Evolutionary conservation across 2,329 filamentous ascomycete species (phyloP).

Genomic region (Arthrinium phaeospermum): DNA sequence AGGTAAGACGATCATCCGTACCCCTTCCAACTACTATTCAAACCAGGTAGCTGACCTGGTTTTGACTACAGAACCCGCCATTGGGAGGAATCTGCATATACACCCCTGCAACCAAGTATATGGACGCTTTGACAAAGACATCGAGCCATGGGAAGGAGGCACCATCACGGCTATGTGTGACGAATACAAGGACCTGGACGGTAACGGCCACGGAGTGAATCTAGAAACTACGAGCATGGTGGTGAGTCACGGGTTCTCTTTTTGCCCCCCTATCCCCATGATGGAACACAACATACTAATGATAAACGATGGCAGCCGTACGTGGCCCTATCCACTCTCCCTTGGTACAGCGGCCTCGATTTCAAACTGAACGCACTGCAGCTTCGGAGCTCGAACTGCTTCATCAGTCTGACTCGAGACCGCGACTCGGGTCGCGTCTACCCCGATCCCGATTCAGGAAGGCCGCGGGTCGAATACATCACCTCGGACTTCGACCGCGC

Average conservation of each 20-base stretch:
- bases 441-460: constrained; percentile 70
- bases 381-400: constrained; percentile 71
- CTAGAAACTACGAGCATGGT: constrained; percentile 78
- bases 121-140: constrained; percentile 72
- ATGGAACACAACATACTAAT: constrained; percentile 20
- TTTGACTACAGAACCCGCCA: constrained; percentile 64
- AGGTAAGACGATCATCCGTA: constrained; percentile 50
- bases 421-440: constrained; percentile 77
- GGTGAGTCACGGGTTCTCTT: constrained; percentile 41
- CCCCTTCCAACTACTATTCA: background rate
- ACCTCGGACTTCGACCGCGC: constrained; percentile 73
- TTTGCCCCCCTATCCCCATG: too few relatives aligned
- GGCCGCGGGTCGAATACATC: constrained; percentile 71
- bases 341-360: constrained; percentile 72
- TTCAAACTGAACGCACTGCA: constrained; percentile 75
- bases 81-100: constrained; percentile 81
- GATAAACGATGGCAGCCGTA: constrained; percentile 59
- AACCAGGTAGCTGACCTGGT: constrained; percentile 29
- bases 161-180: constrained; percentile 81
- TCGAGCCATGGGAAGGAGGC: constrained; percentile 75
- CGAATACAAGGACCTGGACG: constrained; percentile 82
- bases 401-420: constrained; percentile 78
- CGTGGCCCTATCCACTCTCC: constrained; percentile 63
- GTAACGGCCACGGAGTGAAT: constrained; percentile 80
- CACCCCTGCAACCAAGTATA: constrained; percentile 71